A percentile compares a stretch with the other conserved stretches of the same genome.
These are phyloP conservation scores for Syzygium grande DNA, from an alignment of 345 rosid genomes.

Conservation along the genomic window DNA sequence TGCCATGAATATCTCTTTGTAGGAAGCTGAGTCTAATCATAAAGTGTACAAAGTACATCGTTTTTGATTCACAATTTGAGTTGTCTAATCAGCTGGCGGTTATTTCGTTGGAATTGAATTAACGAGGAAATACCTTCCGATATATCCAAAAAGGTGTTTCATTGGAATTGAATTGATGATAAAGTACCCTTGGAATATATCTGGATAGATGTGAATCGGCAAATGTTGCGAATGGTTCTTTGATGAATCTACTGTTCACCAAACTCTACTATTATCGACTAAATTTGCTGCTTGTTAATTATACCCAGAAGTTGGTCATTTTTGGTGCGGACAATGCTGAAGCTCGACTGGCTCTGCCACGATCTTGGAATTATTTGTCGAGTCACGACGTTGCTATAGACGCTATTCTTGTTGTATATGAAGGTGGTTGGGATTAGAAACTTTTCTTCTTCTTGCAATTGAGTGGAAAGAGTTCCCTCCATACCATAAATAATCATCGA, in stretches of 20 bases:
- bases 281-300: rapidly evolving
- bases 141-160: neutral
- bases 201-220: neutral
- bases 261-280: neutral
- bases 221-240: neutral
- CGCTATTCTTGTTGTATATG: neutral
- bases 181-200: neutral
- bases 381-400: neutral
- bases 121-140: neutral
- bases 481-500: too few relatives aligned
- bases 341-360: neutral
- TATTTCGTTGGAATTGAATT: neutral
- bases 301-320: neutral
- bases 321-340: neutral
- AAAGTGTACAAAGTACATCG: neutral
- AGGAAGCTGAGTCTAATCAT: neutral
- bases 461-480: too few relatives aligned
- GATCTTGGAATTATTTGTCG: neutral
- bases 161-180: neutral
- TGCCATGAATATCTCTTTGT: neutral
- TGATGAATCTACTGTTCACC: rapidly evolving
- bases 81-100: neutral
- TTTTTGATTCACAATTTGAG: neutral
- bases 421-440: too few relatives aligned
- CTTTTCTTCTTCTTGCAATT: too few relatives aligned